Base-by-base conservation (phyloP, 257 asterid species). In the Echium plantagineum region DNA sequence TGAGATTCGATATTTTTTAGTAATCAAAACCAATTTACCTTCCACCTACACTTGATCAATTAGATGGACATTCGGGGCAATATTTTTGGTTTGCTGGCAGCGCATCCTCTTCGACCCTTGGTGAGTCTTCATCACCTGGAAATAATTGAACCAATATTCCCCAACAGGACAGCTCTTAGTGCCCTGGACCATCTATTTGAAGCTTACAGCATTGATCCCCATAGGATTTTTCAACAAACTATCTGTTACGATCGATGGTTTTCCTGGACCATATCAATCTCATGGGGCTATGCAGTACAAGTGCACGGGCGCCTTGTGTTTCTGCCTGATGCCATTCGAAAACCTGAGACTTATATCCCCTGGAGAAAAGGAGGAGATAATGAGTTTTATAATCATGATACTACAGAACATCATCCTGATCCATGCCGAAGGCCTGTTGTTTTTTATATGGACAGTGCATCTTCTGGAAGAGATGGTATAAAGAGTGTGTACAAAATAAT, bases 281-380 rank as follows among this genome's bases (percentile, higher is more conserved):
- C 97, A 0, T 90, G 97, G 97, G 96, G 95, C 51, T 85, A 87
- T 19, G 95, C 86, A 1, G 85, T 87, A 38, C 94, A 87, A 64
- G 55, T 90, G 28, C 75, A 79, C 57, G 84, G 77, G 1, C 75
- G 15, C 58, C 65, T 81, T 28, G 73, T 79, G 17, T 64, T 57
- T 63, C 71, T 90, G 38, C 78, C 75, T 0, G 90, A 81, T 18
- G 88, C 73, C 9, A 47, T 86, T 20, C 85, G 93, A 0, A 71
- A 75, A 1, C 83, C 72, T 9, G 83, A 83, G 67, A 83, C 85
- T 7, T 76, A 62, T 55, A n/a, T 49, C 18, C 73, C 94, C 5
- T 84, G 93, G 94, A 84, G 70, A 58, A 75, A 5, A 6, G 75
- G 73, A 3, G 77, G 81, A 3, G 5, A 63, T 5, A 57, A 72